phyloP scores from a whole-genome alignment of 139 green algal species.

The Chlamydomonas asymmetrica region DNA sequence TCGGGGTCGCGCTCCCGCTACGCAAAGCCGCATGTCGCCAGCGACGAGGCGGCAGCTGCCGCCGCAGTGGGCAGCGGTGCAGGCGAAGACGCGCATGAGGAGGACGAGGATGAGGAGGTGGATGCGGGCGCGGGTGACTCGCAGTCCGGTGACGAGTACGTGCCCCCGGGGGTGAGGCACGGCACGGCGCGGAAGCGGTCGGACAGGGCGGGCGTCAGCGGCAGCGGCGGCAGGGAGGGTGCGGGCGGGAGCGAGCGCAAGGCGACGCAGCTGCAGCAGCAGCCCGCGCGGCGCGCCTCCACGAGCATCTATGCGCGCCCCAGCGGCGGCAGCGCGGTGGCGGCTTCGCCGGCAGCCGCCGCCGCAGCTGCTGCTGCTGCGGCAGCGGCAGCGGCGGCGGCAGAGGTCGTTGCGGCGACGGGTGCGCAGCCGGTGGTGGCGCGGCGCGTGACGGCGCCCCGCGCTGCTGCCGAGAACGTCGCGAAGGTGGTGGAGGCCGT shows the following conservation, averaged over 20 bases:
- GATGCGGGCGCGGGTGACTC: too few species aligned
- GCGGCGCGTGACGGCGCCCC: not conserved
- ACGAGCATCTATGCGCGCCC: slow-evolving; percentile 3
- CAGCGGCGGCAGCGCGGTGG: not conserved
- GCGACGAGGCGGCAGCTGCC: too few species aligned
- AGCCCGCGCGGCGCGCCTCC: too few species aligned
- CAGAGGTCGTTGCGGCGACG: not conserved
- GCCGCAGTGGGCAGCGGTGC: too few species aligned
- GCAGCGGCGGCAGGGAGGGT: not conserved
- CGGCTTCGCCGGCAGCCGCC: not conserved
- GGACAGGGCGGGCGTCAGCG: not conserved
- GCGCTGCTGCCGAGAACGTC: too few species aligned
- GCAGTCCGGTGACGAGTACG: not conserved
- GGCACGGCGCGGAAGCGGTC: not conserved
- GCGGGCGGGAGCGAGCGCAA: not conserved
- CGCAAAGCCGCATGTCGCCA: too few species aligned
- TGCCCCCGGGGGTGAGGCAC: not conserved
- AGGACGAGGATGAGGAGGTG: too few species aligned
- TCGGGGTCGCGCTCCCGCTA: too few species aligned
- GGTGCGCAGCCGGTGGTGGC: not conserved
- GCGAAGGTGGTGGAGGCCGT: too few species aligned
- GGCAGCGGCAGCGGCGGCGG: not conserved
- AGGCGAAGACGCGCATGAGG: too few species aligned
- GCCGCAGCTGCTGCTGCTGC: not conserved
- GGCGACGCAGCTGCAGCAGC: slow-evolving; percentile 15